These are phyloP conservation scores for Aspergillus wentii DNA, from an alignment of 495 filamentous ascomycete genomes.

Conservation along the genomic window DNA sequence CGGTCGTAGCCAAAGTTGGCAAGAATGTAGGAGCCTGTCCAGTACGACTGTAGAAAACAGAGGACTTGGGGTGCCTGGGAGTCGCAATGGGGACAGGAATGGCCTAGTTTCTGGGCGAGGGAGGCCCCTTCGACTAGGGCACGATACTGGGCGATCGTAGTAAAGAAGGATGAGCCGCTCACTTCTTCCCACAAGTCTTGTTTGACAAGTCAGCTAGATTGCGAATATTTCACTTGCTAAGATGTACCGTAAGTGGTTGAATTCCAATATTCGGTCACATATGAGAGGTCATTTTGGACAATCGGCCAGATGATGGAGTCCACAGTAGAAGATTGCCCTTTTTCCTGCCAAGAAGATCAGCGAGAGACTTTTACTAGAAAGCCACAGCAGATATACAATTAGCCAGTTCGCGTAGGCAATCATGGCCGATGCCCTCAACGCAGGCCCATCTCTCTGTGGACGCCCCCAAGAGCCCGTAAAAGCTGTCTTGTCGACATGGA, in stretches of 20 bases:
- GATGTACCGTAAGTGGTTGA: constrained; percentile 50
- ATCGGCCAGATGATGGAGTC: constrained; percentile 53
- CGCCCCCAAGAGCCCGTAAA: constrained; percentile 65
- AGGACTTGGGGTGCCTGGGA: constrained; percentile 52
- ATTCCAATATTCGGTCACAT: constrained; percentile 69
- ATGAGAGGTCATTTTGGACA: constrained; percentile 62
- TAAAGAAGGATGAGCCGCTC: constrained; percentile 54
- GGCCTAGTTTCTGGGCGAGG: constrained; percentile 42
- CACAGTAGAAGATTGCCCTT: constrained; percentile 23
- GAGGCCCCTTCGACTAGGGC: constrained; percentile 58
- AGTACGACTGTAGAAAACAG: constrained; percentile 44
- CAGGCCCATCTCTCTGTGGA: constrained; percentile 68
- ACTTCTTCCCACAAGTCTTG: constrained; percentile 70
- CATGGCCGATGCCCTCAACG: constrained; percentile 60
- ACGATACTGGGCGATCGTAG: constrained; percentile 47
- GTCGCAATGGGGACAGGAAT: constrained; percentile 41
- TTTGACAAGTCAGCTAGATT: neutral
- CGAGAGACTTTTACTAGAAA: constrained; percentile 9
- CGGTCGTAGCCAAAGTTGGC: constrained; percentile 39
- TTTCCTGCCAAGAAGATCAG: constrained; percentile 9
- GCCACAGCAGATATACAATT: constrained; percentile 13
- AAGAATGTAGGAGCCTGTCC: constrained; percentile 38
- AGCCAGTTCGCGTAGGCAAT: constrained; percentile 37
- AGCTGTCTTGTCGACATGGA: constrained; percentile 51
- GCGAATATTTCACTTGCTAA: neutral